These are phyloP conservation scores for Penicillium sp. DNA, from an alignment of 2,329 filamentous ascomycete species.

Conservation along the genomic window DNA sequence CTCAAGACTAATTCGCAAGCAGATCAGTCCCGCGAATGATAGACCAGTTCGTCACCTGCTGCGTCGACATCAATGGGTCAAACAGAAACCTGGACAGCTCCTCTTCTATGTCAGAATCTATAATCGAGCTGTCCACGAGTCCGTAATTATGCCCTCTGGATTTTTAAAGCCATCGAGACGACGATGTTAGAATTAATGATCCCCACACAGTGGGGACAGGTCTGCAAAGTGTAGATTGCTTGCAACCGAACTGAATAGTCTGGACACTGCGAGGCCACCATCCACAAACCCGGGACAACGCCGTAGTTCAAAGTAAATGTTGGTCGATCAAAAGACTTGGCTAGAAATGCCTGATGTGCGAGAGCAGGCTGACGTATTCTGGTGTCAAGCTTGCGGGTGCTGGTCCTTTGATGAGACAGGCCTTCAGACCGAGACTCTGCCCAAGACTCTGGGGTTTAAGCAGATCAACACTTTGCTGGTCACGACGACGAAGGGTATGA, in stretches of 20 bases:
- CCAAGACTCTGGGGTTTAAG: slow-evolving; percentile 6
- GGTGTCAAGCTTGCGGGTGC: slow-evolving; percentile 1
- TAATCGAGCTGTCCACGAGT: background rate
- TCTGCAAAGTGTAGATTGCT: slow-evolving; percentile 11
- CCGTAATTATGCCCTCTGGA: background rate
- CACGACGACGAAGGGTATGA: background rate
- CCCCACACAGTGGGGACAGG: slow-evolving; percentile 17
- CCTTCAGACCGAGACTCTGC: slow-evolving; percentile 9
- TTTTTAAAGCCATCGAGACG: slow-evolving; percentile 4
- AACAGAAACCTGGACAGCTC: background rate
- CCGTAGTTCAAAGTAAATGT: slow-evolving; percentile 13
- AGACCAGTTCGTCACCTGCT: background rate
- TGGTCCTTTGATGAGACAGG: slow-evolving; percentile 9
- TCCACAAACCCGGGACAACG: slow-evolving; percentile 8
- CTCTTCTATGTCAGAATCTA: background rate
- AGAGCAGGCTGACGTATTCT: slow-evolving; percentile 6
- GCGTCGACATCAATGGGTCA: background rate
- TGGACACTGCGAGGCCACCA: slow-evolving; percentile 12
- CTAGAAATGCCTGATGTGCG: slow-evolving; percentile 1
- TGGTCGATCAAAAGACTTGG: slow-evolving; percentile 4
- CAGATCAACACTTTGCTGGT: slow-evolving; percentile 7
- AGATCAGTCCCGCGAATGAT: background rate
- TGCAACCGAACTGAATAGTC: slow-evolving; percentile 9
- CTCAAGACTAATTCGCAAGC: background rate
- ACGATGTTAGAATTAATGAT: slow-evolving; percentile 16